phyloP scores from a whole-genome alignment of 441 rosid species.

The Populus trichocarpa region DNA sequence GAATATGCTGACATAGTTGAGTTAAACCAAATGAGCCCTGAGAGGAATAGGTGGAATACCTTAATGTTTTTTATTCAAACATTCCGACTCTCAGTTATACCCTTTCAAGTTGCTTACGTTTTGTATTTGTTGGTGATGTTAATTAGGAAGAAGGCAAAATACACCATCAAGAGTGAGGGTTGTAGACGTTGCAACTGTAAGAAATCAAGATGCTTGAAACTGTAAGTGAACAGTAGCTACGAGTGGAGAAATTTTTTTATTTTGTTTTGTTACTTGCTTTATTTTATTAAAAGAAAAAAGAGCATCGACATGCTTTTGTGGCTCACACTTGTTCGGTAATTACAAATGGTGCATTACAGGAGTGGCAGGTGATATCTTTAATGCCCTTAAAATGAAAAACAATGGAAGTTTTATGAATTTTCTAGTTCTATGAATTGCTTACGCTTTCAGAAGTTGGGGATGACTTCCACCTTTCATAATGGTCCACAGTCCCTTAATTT shows the following conservation, averaged over 20 bases:
- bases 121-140: background rate
- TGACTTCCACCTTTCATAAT: background rate
- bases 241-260: background rate
- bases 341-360: background rate
- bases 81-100: background rate
- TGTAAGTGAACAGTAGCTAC: constrained; percentile 35
- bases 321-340: background rate
- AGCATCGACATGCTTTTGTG: background rate
- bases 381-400: background rate
- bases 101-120: background rate
- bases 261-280: background rate
- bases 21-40: constrained; percentile 22
- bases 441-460: background rate
- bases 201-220: constrained; percentile 49
- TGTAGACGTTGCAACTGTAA: constrained; percentile 47
- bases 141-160: constrained; percentile 33
- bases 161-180: constrained; percentile 9
- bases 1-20: constrained; percentile 16
- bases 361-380: background rate
- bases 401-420: background rate
- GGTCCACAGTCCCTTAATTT: background rate
- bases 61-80: background rate
- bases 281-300: background rate
- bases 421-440: background rate
- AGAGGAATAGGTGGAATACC: constrained; percentile 28